A percentile compares a stretch with the other conserved stretches of the same genome.
Evolutionary conservation across 129 eudicot genomes (phyloP).

Genomic region (Sambucus nigra): DNA sequence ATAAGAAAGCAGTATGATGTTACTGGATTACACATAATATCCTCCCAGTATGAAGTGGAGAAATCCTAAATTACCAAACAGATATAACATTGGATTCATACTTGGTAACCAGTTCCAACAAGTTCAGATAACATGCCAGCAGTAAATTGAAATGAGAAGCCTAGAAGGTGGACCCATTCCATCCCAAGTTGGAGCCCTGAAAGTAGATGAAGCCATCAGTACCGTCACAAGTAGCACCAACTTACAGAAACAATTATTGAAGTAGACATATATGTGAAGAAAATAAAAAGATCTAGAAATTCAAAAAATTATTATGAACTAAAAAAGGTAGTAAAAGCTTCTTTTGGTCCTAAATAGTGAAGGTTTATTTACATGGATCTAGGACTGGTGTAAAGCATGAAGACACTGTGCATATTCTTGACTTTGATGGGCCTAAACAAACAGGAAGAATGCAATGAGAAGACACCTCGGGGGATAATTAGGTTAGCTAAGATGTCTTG

Average conservation of each 20-base stretch:
- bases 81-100: too few species aligned
- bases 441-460: slow-evolving; percentile 68
- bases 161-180: slow-evolving; percentile 77
- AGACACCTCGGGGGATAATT: slow-evolving; percentile 10
- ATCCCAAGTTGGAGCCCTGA: slow-evolving; percentile 76
- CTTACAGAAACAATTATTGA: background rate
- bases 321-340: slow-evolving; percentile 8
- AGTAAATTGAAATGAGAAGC: background rate
- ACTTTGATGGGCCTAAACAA: slow-evolving; percentile 78
- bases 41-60: too few species aligned
- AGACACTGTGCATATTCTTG: slow-evolving; percentile 97
- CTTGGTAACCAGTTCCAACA: too few species aligned
- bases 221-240: background rate
- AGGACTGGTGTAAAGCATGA: slow-evolving; percentile 97
- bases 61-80: too few species aligned
- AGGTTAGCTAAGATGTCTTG: slow-evolving; percentile 19
- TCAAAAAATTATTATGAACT: background rate
- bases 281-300: too few species aligned
- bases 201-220: background rate
- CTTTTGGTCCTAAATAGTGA: slow-evolving; percentile 23
- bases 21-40: too few species aligned
- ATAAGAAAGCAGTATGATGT: too few species aligned
- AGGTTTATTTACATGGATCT: slow-evolving; percentile 75
- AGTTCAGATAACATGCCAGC: too few species aligned
- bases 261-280: background rate